Evolutionary conservation across 1,284 basidiomycete genomes (phyloP).

Genomic region (Cutaneotrichosporon cutaneum): DNA sequence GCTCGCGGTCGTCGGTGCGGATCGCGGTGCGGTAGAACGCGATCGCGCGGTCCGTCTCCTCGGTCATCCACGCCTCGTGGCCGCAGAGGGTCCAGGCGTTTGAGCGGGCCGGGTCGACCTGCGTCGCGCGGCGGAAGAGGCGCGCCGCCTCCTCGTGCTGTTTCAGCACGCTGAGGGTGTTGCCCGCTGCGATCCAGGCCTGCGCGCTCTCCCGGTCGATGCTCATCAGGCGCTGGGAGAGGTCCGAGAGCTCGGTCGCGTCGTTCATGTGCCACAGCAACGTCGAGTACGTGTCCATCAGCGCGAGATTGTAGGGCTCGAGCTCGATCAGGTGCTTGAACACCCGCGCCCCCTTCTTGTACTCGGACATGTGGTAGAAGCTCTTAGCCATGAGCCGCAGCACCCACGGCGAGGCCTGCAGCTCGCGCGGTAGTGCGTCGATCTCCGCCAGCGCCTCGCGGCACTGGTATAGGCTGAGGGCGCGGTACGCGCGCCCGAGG

Average conservation of each 20-base stretch:
- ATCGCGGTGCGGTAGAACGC: slow-evolving; percentile 85
- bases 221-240: slow-evolving; percentile 82
- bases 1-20: slow-evolving; percentile 81
- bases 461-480: slow-evolving; percentile 73
- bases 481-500: slow-evolving; percentile 73
- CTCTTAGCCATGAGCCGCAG: slow-evolving; percentile 77
- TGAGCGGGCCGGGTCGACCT: slow-evolving; percentile 77
- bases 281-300: slow-evolving; percentile 93
- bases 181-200: slow-evolving; percentile 91
- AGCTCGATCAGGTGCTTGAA: slow-evolving; percentile 74
- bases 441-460: slow-evolving; percentile 70
- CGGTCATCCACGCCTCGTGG: slow-evolving; percentile 84
- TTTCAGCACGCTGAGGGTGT: slow-evolving; percentile 85
- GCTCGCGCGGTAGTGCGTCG: slow-evolving; percentile 69
- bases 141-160: slow-evolving; percentile 85
- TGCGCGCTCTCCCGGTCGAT: slow-evolving; percentile 77
- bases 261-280: slow-evolving; percentile 87
- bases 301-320: slow-evolving; percentile 78
- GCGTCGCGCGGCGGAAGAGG: slow-evolving; percentile 83
- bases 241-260: slow-evolving; percentile 75
- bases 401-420: slow-evolving; percentile 72
- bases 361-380: slow-evolving; percentile 83
- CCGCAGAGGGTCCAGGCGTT: slow-evolving; percentile 92
- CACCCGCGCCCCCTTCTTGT: slow-evolving; percentile 77
- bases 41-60: slow-evolving; percentile 84